phyloP scores from a whole-genome alignment of 73 alveolate genomes.

The Paramecium bursaria region DNA sequence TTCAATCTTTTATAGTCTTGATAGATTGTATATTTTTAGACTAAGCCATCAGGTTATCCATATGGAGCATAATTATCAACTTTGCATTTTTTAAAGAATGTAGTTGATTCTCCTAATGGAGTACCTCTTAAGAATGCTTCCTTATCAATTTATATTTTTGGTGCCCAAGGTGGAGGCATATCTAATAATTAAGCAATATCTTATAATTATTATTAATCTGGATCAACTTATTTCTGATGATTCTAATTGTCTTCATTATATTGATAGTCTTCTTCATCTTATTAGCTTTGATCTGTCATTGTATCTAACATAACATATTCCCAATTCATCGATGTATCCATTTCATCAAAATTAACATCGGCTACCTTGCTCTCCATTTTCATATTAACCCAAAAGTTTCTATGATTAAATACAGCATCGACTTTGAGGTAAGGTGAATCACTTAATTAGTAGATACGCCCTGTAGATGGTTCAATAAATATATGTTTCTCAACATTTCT shows the following conservation, averaged over 20 bases:
- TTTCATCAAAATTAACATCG: slow-evolving; percentile 78
- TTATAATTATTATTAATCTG: slow-evolving; percentile 71
- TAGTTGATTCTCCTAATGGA: slow-evolving; percentile 91
- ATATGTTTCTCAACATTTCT: slow-evolving; percentile 84
- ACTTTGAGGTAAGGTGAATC: slow-evolving; percentile 92
- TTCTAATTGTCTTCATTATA: slow-evolving; percentile 76
- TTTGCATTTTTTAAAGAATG: slow-evolving; percentile 86
- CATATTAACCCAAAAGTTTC: slow-evolving; percentile 96
- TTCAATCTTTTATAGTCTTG: slow-evolving; percentile 85
- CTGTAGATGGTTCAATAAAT: slow-evolving; percentile 98
- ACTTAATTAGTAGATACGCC: slow-evolving; percentile 83
- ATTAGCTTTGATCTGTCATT: slow-evolving; percentile 72
- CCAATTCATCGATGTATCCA: slow-evolving; percentile 88
- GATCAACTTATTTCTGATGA: slow-evolving; percentile 69
- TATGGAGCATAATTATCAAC: slow-evolving; percentile 89
- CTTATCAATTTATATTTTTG: slow-evolving; percentile 84
- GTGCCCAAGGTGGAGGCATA: slow-evolving; percentile 98
- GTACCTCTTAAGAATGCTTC: slow-evolving; percentile 87
- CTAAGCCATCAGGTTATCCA: slow-evolving; percentile 87
- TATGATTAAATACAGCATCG: slow-evolving; percentile 94
- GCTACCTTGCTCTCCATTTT: slow-evolving; percentile 78
- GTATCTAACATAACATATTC: slow-evolving; percentile 93
- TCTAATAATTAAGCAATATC: slow-evolving; percentile 81
- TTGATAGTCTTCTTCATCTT: slow-evolving; percentile 78
- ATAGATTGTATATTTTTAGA: slow-evolving; percentile 81